These are phyloP conservation scores for Aureobasidium sp. DNA, from an alignment of 2,329 filamentous ascomycete species.

Conservation along the genomic window DNA sequence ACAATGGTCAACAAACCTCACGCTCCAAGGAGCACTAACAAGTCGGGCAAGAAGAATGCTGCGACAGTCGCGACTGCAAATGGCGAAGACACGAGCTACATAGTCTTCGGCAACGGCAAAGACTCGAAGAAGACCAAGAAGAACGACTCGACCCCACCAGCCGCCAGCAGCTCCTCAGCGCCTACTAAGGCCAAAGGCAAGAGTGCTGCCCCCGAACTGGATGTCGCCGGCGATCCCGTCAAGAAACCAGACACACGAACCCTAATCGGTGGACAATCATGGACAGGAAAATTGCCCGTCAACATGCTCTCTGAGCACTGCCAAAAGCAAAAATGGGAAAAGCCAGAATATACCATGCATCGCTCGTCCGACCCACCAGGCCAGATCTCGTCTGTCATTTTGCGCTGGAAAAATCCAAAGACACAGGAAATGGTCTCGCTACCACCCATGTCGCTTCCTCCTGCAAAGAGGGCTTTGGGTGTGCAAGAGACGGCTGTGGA, in stretches of 20 bases:
- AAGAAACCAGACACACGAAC: conserved; percentile 59
- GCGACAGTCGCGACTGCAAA: conserved; percentile 28
- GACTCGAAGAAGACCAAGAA: conserved; percentile 37
- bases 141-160: conserved; percentile 15
- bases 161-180: conserved; percentile 16
- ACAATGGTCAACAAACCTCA: conserved; percentile 44
- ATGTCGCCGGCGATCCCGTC: conserved; percentile 28
- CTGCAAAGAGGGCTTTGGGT: conserved; percentile 60
- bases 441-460: conserved; percentile 74
- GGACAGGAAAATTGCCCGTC: conserved; percentile 94
- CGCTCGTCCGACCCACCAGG: conserved; percentile 22
- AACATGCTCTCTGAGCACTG: conserved; percentile 91
- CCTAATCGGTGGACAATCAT: conserved; percentile 86
- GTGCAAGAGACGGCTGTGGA: conserved; percentile 74
- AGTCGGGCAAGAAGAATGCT: conserved; percentile 27
- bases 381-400: conserved; percentile 65
- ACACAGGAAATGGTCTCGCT: conserved; percentile 68
- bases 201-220: conserved; percentile 20
- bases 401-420: conserved; percentile 67
- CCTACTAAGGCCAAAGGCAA: conserved; percentile 24
- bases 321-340: conserved; percentile 92
- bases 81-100: conserved; percentile 41
- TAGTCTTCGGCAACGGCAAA: conserved; percentile 41
- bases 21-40: conserved; percentile 34
- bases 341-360: conserved; percentile 75